Evolutionary conservation across 2,329 filamentous ascomycete species (phyloP).

Genomic region (Onygenales sp.): DNA sequence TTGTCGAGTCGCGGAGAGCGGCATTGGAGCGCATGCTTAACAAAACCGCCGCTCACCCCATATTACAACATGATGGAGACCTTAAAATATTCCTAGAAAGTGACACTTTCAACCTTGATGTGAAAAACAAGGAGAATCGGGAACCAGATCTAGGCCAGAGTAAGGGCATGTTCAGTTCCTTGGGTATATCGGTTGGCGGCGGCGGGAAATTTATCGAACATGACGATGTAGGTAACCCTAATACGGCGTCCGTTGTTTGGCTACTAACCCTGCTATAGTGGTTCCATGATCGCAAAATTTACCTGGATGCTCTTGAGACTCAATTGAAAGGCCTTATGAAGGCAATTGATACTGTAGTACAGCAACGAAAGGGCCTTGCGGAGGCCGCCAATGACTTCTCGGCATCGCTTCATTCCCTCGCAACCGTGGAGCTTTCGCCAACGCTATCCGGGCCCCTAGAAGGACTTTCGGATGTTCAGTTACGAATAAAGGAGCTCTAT

Average conservation of each 20-base stretch:
- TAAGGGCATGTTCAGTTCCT: slow-evolving; percentile 83
- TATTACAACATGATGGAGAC: slow-evolving; percentile 85
- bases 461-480: slow-evolving; percentile 82
- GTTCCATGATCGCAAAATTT: slow-evolving; percentile 95
- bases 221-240: slow-evolving; percentile 63
- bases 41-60: slow-evolving; percentile 82
- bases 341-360: slow-evolving; percentile 85
- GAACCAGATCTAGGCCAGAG: slow-evolving; percentile 79
- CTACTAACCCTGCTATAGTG: slow-evolving; percentile 47
- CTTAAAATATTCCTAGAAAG: slow-evolving; percentile 95
- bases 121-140: slow-evolving; percentile 94
- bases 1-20: slow-evolving; percentile 83
- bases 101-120: slow-evolving; percentile 87
- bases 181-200: slow-evolving; percentile 69
- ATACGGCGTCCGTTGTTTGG: neutral
- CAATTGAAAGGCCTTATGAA: slow-evolving; percentile 86
- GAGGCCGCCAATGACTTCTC: slow-evolving; percentile 93
- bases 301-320: slow-evolving; percentile 85
- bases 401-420: slow-evolving; percentile 81
- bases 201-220: slow-evolving; percentile 90
- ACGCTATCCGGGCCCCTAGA: slow-evolving; percentile 81
- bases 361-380: slow-evolving; percentile 83
- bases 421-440: slow-evolving; percentile 84
- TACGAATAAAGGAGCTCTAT: slow-evolving; percentile 90
- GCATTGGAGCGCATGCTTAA: slow-evolving; percentile 97